Evolutionary conservation across 1,139 yeast genomes (phyloP).

Genomic region (Candida sp.): DNA sequence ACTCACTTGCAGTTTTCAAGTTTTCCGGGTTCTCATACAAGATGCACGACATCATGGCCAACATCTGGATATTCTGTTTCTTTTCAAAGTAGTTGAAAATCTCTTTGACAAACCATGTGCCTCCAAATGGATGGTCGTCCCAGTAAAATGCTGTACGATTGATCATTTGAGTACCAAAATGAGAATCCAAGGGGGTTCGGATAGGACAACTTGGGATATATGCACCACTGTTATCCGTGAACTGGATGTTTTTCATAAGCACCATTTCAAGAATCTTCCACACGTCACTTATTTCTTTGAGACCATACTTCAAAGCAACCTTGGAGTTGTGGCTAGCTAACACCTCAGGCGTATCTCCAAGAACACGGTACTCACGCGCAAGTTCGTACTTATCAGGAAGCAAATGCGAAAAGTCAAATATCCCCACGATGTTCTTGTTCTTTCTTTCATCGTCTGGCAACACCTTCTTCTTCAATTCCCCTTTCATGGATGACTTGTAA

Average conservation of each 20-base stretch:
- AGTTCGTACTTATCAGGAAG: constrained; percentile 80
- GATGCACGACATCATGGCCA: constrained; percentile 87
- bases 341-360: constrained; percentile 68
- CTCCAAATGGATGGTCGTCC: constrained; percentile 87
- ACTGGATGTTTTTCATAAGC: constrained; percentile 24
- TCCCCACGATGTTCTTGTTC: constrained; percentile 57
- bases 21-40: constrained; percentile 45
- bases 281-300: constrained; percentile 67
- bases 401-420: constrained; percentile 69
- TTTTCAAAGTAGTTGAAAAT: constrained; percentile 69
- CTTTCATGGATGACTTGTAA: constrained; percentile 28
- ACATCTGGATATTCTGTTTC: constrained; percentile 79
- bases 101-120: constrained; percentile 70
- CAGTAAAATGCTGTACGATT: constrained; percentile 53
- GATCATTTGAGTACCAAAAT: constrained; percentile 1
- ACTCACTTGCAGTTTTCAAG: constrained; percentile 16
- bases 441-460: constrained; percentile 19
- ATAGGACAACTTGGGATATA: background rate
- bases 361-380: constrained; percentile 75
- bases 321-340: constrained; percentile 71
- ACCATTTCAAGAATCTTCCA: constrained; percentile 73
- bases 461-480: constrained; percentile 16
- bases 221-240: background rate
- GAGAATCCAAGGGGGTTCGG: background rate
- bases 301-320: constrained; percentile 72